These are phyloP conservation scores for Moniliophthora roreri DNA, from an alignment of 1,284 basidiomycete species.

Conservation along the genomic window DNA sequence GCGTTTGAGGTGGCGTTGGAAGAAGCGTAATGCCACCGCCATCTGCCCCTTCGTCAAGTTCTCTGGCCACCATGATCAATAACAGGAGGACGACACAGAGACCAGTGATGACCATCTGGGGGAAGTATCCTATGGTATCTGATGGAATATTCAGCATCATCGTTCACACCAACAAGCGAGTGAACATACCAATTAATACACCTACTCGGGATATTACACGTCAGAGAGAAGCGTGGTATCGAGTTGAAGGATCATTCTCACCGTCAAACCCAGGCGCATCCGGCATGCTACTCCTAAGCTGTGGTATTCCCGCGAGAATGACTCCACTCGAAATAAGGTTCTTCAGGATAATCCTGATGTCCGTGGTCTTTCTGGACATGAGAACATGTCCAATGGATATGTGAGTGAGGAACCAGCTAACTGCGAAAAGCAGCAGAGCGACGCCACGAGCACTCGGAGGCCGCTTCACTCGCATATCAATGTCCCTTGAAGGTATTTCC, in stretches of 20 bases:
- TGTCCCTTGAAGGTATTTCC: constrained; percentile 26
- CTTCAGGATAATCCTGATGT: constrained; percentile 33
- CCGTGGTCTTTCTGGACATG: constrained; percentile 36
- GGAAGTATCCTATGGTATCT: constrained; percentile 59
- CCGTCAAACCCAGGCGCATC: constrained; percentile 58
- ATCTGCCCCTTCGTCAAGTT: constrained; percentile 34
- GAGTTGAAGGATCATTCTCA: constrained; percentile 23
- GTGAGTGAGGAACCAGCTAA: constrained; percentile 56
- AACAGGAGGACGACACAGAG: constrained; percentile 41
- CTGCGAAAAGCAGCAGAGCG: constrained; percentile 44
- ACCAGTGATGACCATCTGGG: constrained; percentile 51
- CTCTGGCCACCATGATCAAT: constrained; percentile 41
- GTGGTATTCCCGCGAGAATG: constrained; percentile 47
- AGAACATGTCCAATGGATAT: constrained; percentile 44
- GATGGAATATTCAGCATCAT: neutral
- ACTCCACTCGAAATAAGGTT: constrained; percentile 40
- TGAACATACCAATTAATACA: constrained; percentile 47
- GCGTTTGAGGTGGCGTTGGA: constrained; percentile 1
- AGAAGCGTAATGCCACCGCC: neutral
- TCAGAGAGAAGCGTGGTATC: neutral
- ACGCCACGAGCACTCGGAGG: constrained; percentile 45
- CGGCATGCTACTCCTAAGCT: constrained; percentile 55
- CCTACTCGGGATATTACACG: constrained; percentile 26
- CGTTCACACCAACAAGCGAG: neutral
- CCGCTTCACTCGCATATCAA: constrained; percentile 43